Evolutionary conservation across 129 eudicot genomes (phyloP).

Genomic region (Pseudognaphalium luteoalbum): DNA sequence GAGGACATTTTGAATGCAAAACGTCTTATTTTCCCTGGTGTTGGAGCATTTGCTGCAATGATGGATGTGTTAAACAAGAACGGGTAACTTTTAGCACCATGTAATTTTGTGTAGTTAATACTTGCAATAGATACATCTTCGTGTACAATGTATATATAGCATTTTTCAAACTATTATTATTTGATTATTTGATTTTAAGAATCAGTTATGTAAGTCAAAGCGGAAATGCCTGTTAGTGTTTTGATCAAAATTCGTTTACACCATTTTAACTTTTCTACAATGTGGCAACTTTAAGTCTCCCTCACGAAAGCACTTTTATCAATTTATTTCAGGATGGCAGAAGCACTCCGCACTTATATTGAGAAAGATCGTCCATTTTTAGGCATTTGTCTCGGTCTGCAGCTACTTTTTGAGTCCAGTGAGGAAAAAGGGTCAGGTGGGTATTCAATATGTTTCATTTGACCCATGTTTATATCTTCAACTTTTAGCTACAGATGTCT

Average conservation of each 20-base stretch:
- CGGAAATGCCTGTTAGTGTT: no score
- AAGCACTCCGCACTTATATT: slow-evolving; percentile 77
- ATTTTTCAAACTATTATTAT: neutral
- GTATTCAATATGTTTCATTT: neutral
- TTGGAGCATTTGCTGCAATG: slow-evolving; percentile 97
- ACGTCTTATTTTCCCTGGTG: slow-evolving; percentile 92
- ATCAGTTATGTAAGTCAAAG: neutral
- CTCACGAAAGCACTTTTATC: neutral
- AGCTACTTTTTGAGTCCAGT: slow-evolving; percentile 91
- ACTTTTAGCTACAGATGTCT: neutral
- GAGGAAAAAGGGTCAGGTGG: slow-evolving; percentile 92
- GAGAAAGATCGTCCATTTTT: slow-evolving; percentile 93
- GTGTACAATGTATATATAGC: neutral
- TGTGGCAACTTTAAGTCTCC: neutral
- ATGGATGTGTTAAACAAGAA: slow-evolving; percentile 77
- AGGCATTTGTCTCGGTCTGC: slow-evolving; percentile 97
- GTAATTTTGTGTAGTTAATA: neutral
- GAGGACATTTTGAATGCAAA: slow-evolving; percentile 86
- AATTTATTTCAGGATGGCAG: slow-evolving; percentile 65
- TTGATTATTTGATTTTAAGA: neutral
- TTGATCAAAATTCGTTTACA: neutral
- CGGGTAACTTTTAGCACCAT: slow-evolving; percentile 43
- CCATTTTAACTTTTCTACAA: neutral
- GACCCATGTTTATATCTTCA: neutral
- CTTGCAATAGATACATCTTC: neutral